Base-by-base conservation (phyloP, 768 basidiomycete genomes). In the Termitomyces titanicus region DNA sequence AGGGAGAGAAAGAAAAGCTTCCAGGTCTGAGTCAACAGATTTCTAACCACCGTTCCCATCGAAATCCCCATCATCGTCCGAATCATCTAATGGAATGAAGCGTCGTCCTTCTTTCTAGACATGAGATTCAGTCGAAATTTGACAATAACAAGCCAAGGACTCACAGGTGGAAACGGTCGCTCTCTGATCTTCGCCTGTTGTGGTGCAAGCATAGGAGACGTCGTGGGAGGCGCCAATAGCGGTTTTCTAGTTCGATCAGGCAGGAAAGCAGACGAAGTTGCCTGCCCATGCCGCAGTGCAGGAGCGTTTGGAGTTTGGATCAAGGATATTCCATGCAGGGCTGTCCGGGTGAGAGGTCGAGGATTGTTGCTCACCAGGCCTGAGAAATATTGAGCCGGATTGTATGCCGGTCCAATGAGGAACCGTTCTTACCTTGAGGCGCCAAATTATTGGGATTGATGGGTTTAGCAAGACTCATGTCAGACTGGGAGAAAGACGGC, bases 11-110 rank as follows among this genome's bases (percentile, higher is more conserved):
- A 2, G 18, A 27, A n/a, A 44, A 29, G n/a, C 17, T 45, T 29
- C 25, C 8, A n/a, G 3, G 22, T n/a, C 17, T 27, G 24, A 5
- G 37, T 25, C 22, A 24, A 24, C 20, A 22, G n/a, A 13, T 17
- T 35, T 25, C n/a, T 33, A 35, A 38, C 3, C 29, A 9, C 25
- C 2, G 12, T 15, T 33, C 18, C 35, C 37, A 4, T 42, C 29
- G 7, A 2, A 8, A 10, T 51, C 27, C 27, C 35, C 39, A 10
- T 66, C 63, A 15, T 69, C 67, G 40, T 80, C 78, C 3, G 74
- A 75, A 57, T 79, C 76, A 44, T 74, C 68, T 38, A 80, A 57
- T 9, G 78, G 76, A 29, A 80, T 79, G 53, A 79, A 80, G 12
- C 79, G 69, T 53, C 77, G 70, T 58, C 78, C 76, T 61, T 75